phyloP scores from a whole-genome alignment of 441 rosid genomes.

The Populus hybrid region DNA sequence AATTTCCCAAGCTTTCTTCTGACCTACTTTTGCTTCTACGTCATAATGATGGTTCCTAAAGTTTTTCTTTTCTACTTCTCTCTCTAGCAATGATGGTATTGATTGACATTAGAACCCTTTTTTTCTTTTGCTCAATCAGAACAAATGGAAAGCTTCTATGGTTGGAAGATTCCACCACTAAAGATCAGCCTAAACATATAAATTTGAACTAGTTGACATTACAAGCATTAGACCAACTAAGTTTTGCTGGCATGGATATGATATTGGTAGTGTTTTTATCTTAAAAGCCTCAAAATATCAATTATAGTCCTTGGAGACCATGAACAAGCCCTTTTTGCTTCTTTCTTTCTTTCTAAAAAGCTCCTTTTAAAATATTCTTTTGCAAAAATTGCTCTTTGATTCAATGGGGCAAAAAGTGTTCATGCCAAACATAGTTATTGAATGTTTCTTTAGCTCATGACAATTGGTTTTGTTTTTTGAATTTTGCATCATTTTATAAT shows the following conservation, averaged over 20 bases:
- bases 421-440: slow-evolving; percentile 11
- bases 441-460: slow-evolving; percentile 28
- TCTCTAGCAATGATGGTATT: slow-evolving; percentile 41
- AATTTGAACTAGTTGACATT: slow-evolving; percentile 31
- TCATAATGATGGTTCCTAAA: slow-evolving; percentile 36
- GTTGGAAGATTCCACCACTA: slow-evolving; percentile 54
- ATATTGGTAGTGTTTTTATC: slow-evolving; percentile 28
- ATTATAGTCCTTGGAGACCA: slow-evolving; percentile 69
- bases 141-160: slow-evolving; percentile 5
- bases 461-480: slow-evolving; percentile 16
- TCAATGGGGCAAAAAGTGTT: background rate
- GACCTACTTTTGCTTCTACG: slow-evolving; percentile 31
- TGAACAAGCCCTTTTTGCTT: slow-evolving; percentile 48
- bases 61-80: slow-evolving; percentile 22
- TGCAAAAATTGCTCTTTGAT: background rate
- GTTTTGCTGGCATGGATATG: slow-evolving; percentile 33
- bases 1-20: slow-evolving; percentile 33
- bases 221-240: slow-evolving; percentile 32
- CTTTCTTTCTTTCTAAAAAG: slow-evolving; percentile 34
- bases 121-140: slow-evolving; percentile 38
- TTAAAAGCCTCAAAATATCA: slow-evolving; percentile 54
- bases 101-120: slow-evolving; percentile 28
- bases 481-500: slow-evolving; percentile 14
- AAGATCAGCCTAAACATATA: slow-evolving; percentile 25
- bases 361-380: slow-evolving; percentile 9